Evolutionary conservation across 1,139 yeast genomes (phyloP).

Genomic region (Debaryomyces sp.): DNA sequence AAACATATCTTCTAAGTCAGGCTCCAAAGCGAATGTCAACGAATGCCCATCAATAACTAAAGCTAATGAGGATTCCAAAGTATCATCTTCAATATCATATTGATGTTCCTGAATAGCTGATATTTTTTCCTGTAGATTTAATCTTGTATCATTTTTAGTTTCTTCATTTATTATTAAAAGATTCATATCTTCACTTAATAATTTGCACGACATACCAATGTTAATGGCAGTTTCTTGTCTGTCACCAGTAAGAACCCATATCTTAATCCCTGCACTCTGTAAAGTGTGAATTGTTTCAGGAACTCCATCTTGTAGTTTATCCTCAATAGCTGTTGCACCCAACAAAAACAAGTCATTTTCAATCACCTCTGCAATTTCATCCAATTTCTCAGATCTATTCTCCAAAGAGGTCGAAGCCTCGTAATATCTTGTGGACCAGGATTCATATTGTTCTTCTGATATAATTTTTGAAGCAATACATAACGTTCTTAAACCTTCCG

Average conservation of each 20-base stretch:
- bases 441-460: conserved; percentile 72
- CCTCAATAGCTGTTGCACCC: conserved; percentile 99
- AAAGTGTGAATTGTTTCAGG: conserved; percentile 95
- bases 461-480: conserved; percentile 88
- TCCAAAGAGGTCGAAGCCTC: conserved; percentile 83
- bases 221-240: conserved; percentile 99
- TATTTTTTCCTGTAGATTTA: conserved; percentile 73
- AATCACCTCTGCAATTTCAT: conserved; percentile 69
- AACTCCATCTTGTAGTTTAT: conserved; percentile 95
- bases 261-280: conserved; percentile 94
- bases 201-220: conserved; percentile 96
- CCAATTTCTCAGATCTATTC: conserved; percentile 74
- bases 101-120: conserved; percentile 74
- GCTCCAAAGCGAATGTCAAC: conserved; percentile 79
- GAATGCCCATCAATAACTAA: conserved; percentile 94
- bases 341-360: conserved; percentile 77
- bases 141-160: conserved; percentile 68
- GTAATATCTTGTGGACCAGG: conserved; percentile 66
- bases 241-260: conserved; percentile 98
- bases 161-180: conserved; percentile 87
- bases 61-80: conserved; percentile 74
- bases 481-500: conserved; percentile 91
- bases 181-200: conserved; percentile 95
- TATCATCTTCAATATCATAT: conserved; percentile 57
- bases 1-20: conserved; percentile 76